phyloP scores from a whole-genome alignment of 23 red algal genomes.

The Rhodosorus marinus region DNA sequence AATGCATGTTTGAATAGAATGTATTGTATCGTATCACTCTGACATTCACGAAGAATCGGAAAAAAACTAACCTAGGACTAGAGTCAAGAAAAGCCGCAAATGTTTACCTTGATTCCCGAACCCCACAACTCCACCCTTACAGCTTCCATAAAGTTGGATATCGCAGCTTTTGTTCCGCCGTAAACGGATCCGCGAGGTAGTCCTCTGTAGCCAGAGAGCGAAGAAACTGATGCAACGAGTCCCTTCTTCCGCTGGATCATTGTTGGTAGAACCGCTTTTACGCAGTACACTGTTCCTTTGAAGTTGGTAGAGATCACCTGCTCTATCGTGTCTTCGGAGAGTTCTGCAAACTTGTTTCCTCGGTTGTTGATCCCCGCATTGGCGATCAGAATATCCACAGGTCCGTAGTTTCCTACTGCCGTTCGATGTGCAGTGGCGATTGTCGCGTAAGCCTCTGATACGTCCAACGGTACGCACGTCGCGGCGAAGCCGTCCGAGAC shows the following conservation, averaged over 20 bases:
- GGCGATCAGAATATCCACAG: constrained; percentile 46
- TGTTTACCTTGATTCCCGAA: too few species aligned
- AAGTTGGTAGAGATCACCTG: constrained; percentile 34
- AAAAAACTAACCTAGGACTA: too few species aligned
- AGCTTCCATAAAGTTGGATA: constrained; percentile 26
- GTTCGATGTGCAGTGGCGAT: not conserved
- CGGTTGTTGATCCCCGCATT: constrained; percentile 62
- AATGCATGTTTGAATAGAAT: too few species aligned
- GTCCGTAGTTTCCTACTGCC: not conserved
- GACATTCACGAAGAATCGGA: too few species aligned
- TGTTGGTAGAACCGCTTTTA: not conserved
- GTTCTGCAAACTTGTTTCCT: constrained; percentile 6
- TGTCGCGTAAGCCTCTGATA: constrained; percentile 1
- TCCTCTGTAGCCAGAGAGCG: constrained; percentile 59
- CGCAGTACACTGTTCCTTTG: constrained; percentile 3
- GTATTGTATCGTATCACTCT: too few species aligned
- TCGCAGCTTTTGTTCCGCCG: constrained; percentile 62
- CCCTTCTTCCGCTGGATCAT: not conserved
- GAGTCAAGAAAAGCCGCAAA: too few species aligned
- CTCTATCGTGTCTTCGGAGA: constrained; percentile 7
- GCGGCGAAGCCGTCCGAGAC: not conserved
- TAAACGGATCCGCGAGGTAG: constrained; percentile 51
- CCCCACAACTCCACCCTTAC: constrained; percentile 31
- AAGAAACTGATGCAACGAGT: constrained; percentile 28
- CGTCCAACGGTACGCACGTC: not conserved